phyloP scores from a whole-genome alignment of 1,139 yeast genomes.

The Hansenula lynferdii region DNA sequence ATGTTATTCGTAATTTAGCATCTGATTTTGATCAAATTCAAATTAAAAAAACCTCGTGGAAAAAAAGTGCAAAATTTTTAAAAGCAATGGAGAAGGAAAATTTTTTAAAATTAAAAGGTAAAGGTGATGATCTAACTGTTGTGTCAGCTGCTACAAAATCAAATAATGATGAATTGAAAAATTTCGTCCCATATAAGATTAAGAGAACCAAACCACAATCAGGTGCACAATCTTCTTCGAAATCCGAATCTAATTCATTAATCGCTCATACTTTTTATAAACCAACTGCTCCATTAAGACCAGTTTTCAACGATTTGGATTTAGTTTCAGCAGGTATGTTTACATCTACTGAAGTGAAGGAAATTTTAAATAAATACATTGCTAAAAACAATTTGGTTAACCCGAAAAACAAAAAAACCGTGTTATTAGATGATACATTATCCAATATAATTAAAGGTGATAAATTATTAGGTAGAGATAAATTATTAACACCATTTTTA shows the following conservation, averaged over 20 bases:
- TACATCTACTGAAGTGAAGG: constrained; percentile 49
- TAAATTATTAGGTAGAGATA: constrained; percentile 41
- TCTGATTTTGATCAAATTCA: constrained; percentile 47
- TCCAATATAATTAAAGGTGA: constrained; percentile 27
- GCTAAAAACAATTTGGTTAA: constrained; percentile 46
- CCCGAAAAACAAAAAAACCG: constrained; percentile 38
- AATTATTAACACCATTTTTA: constrained; percentile 44
- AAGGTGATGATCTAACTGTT: constrained; percentile 65
- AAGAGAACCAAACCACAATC: constrained; percentile 10
- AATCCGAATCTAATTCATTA: constrained; percentile 24
- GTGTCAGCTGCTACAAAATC: constrained; percentile 44
- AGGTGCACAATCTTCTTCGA: constrained; percentile 1
- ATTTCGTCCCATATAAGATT: constrained; percentile 54
- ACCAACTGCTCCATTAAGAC: constrained; percentile 47
- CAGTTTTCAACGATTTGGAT: constrained; percentile 44
- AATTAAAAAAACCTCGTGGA: constrained; percentile 85
- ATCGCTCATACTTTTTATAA: constrained; percentile 42
- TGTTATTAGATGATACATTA: constrained; percentile 49
- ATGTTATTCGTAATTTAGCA: constrained; percentile 71
- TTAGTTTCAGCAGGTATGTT: constrained; percentile 38
- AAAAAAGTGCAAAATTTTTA: constrained; percentile 77
- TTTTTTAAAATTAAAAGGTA: constrained; percentile 64
- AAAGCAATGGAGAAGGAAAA: constrained; percentile 80
- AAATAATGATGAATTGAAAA: constrained; percentile 42
- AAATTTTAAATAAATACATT: constrained; percentile 52